These are phyloP conservation scores for Wakefieldia striispora DNA, from an alignment of 768 basidiomycete genomes.

Conservation along the genomic window DNA sequence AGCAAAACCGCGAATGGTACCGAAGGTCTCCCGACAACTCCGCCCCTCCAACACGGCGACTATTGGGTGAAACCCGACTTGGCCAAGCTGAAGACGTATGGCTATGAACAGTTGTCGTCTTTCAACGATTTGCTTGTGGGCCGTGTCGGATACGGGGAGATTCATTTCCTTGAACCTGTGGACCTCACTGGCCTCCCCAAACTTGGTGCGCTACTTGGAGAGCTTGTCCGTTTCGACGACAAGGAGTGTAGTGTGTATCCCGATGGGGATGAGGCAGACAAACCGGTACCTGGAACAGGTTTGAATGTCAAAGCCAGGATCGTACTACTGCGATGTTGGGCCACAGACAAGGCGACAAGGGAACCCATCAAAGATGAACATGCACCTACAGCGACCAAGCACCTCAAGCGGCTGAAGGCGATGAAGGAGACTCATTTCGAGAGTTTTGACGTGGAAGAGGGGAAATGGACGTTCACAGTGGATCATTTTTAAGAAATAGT, in stretches of 20 bases:
- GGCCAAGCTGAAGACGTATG: slow-evolving; percentile 62
- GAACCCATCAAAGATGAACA: slow-evolving; percentile 83
- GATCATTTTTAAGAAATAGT: slow-evolving; percentile 74
- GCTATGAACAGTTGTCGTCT: slow-evolving; percentile 70
- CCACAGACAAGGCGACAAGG: slow-evolving; percentile 86
- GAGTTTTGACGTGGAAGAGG: slow-evolving; percentile 72
- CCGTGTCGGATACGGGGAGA: slow-evolving; percentile 88
- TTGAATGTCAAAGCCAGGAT: slow-evolving; percentile 87
- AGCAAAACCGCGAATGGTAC: slow-evolving; percentile 29
- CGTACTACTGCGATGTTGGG: slow-evolving; percentile 78
- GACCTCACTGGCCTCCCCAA: slow-evolving; percentile 84
- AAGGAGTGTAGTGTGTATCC: slow-evolving; percentile 95
- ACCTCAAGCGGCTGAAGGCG: slow-evolving; percentile 75
- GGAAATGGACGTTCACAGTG: slow-evolving; percentile 92
- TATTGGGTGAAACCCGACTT: slow-evolving; percentile 89
- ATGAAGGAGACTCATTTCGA: slow-evolving; percentile 88
- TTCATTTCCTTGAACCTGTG: slow-evolving; percentile 75
- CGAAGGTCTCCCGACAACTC: slow-evolving; percentile 23
- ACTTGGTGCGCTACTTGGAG: slow-evolving; percentile 81
- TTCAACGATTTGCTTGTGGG: slow-evolving; percentile 83
- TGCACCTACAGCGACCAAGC: slow-evolving; percentile 65
- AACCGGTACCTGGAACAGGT: slow-evolving; percentile 80
- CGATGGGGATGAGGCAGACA: slow-evolving; percentile 80
- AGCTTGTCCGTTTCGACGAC: slow-evolving; percentile 83
- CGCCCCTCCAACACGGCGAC: slow-evolving; percentile 74